Evolutionary conservation across 495 filamentous ascomycete genomes (phyloP).

Genomic region (Chaetomium fimeti): DNA sequence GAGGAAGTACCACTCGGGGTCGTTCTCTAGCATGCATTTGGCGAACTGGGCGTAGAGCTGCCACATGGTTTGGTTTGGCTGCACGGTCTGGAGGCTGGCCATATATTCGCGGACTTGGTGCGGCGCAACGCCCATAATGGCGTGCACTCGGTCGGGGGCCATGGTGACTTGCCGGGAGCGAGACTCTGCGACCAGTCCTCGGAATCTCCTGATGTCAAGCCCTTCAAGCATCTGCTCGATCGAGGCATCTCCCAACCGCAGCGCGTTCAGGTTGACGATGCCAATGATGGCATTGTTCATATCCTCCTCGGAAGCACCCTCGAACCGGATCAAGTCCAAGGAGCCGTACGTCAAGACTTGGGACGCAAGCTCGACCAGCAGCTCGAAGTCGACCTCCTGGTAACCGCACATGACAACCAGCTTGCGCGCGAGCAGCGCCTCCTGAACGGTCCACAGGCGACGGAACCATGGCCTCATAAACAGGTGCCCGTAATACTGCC

Average conservation of each 20-base stretch:
- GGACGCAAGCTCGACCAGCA: neutral
- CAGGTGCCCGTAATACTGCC: neutral
- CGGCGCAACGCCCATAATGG: neutral
- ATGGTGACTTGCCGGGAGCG: neutral
- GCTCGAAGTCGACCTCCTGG: neutral
- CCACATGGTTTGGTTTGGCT: neutral
- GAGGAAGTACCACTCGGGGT: neutral
- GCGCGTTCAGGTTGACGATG: neutral
- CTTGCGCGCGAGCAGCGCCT: neutral
- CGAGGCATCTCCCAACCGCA: neutral
- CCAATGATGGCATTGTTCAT: neutral
- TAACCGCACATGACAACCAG: neutral
- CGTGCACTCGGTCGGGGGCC: neutral
- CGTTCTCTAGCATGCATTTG: slow-evolving; percentile 1
- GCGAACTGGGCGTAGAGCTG: neutral
- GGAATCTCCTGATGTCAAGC: neutral
- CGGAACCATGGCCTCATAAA: neutral
- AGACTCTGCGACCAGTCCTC: neutral
- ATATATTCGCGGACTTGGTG: neutral
- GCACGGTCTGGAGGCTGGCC: neutral
- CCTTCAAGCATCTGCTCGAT: neutral
- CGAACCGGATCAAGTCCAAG: neutral
- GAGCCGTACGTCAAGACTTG: neutral
- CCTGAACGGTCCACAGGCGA: neutral
- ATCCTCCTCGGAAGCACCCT: neutral